Evolutionary conservation across 176 grass and related monocot genomes (phyloP), one percentile per base, ranked within the genome.

Genomic region (Musa itinerans): DNA sequence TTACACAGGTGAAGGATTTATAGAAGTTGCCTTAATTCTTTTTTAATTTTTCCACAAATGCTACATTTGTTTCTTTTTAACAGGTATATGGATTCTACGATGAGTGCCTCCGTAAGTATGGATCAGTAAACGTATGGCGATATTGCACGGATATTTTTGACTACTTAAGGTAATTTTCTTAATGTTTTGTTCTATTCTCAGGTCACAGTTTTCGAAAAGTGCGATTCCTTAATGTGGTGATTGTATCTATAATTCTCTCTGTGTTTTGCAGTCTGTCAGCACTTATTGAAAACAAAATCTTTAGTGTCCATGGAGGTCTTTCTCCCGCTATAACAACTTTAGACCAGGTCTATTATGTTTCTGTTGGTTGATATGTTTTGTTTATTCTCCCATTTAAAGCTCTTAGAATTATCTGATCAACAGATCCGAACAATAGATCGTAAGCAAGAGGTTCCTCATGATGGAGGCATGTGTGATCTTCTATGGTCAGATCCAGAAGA

Each of bases 91-190:
- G 95, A 59, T 99, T 99, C 79, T 99, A 99, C 74, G 95, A 99
- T 65, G 95, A 99, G 54, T 99, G 95, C 21, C 91, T 99, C 53
- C 95, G 95, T 58, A 99, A 99, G 80, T 99, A 94, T 66, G 91
- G 95, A 53, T 99, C 95, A 9, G 91, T 94, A 24, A 99, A 99
- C 86, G 95, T 99, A n/a, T 99, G 95, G 95, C 87, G 95, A 89
- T 99, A 99, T 78, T 99, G 91, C 83, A 99, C 95, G 10, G 96
- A 99, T 80, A 99, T 99, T 86, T 99, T 99, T 2, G 96, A 99
- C 63, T 99, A 94, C 76, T 78, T 99, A 78, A 99, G 96, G 96
- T 80, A 83, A 78, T 43, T 84, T n/a, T 77, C 72, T 56, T 79
- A 69, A 19, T n/a, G 8, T 84, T 80, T 0, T 11, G 34, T 43